Percentiles rank a stretch among this genome's conserved stretches.
Conservation (phyloP, 2,329 filamentous ascomycete species). For the Penicillium sp. region DNA sequence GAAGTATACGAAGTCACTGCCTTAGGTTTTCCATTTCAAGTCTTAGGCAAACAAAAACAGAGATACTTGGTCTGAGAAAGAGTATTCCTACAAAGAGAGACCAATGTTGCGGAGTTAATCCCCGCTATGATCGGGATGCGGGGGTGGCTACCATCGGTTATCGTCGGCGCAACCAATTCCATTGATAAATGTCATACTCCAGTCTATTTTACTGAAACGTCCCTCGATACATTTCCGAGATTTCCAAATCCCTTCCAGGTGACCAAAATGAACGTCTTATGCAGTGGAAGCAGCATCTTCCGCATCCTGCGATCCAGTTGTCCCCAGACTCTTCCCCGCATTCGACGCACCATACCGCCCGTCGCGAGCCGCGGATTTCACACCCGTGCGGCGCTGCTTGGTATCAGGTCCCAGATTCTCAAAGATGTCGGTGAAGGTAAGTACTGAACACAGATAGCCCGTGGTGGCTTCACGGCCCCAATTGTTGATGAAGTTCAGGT, state of each 20-base stretch:
- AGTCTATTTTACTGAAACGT: constrained; percentile 2
- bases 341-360: constrained; percentile 20
- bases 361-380: constrained; percentile 34
- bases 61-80: too few relatives aligned
- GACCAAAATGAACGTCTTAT: constrained; percentile 29
- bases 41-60: not conserved
- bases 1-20: not conserved
- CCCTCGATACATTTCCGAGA: not conserved
- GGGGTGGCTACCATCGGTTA: constrained; percentile 23
- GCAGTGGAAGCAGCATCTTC: constrained; percentile 28
- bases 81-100: too few relatives aligned
- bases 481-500: constrained; percentile 50
- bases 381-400: constrained; percentile 30
- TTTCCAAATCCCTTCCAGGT: not conserved
- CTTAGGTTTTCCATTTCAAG: not conserved
- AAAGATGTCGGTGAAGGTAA: constrained; percentile 44
- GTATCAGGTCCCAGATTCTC: constrained; percentile 37
- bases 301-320: constrained; percentile 24
- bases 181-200: constrained; percentile 18
- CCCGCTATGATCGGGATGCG: constrained; percentile 14
- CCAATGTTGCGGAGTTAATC: not conserved
- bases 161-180: constrained; percentile 16
- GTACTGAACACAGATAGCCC: not conserved
- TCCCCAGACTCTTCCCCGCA: constrained; percentile 27
- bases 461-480: not conserved